Conservation (phyloP, 352 stramenopile genomes). For the Achlya hypogyna region DNA sequence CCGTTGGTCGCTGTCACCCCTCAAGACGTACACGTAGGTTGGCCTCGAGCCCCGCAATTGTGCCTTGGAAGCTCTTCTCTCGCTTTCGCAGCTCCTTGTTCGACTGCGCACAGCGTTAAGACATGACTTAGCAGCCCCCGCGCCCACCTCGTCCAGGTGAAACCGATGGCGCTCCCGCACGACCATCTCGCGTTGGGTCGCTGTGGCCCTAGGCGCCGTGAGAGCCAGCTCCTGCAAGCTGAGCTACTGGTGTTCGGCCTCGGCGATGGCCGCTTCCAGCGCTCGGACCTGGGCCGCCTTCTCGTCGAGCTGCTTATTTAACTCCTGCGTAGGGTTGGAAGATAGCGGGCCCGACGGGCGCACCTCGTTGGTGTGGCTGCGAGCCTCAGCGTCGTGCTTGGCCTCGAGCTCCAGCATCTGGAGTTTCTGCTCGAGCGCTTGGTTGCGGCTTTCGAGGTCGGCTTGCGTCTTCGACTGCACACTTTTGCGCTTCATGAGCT, state of each 20-base stretch:
- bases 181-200: slow-evolving; percentile 31
- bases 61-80: slow-evolving; percentile 41
- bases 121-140: background rate
- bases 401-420: slow-evolving; percentile 6
- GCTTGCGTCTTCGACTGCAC: background rate
- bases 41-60: slow-evolving; percentile 46
- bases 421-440: slow-evolving; percentile 6
- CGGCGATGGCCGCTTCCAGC: slow-evolving; percentile 18
- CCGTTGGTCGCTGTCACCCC: background rate
- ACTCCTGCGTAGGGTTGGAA: background rate
- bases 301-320: slow-evolving; percentile 1
- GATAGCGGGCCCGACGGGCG: background rate
- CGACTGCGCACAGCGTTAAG: slow-evolving; percentile 18
- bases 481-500: slow-evolving; percentile 17
- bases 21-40: slow-evolving; percentile 31
- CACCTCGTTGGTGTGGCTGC: background rate
- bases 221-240: background rate
- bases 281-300: slow-evolving; percentile 6
- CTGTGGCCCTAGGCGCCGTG: background rate
- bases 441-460: background rate
- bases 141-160: slow-evolving; percentile 39
- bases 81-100: slow-evolving; percentile 40
- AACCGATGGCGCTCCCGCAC: slow-evolving; percentile 29
- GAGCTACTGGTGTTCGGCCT: background rate
- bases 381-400: background rate